These are phyloP conservation scores for Saturnispora dispora DNA, from an alignment of 805 yeast species.

Conservation along the genomic window DNA sequence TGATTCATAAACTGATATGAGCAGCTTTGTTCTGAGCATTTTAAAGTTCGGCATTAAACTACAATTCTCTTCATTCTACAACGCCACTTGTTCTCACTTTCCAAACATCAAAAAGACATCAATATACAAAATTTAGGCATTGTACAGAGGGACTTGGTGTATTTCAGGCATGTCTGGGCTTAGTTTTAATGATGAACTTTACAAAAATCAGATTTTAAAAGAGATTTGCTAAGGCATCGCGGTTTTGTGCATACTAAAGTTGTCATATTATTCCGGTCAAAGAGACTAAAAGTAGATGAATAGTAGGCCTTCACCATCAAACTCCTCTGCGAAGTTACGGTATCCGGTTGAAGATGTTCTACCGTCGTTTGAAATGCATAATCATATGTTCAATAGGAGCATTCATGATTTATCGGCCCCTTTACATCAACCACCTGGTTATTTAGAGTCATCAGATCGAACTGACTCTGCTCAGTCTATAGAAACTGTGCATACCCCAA, in stretches of 20 bases:
- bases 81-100: too few relatives aligned
- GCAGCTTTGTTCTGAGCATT: too few relatives aligned
- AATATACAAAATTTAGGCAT: too few relatives aligned
- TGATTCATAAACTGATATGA: too few relatives aligned
- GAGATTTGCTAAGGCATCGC: background rate
- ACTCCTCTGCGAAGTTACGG: background rate
- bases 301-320: background rate
- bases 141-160: too few relatives aligned
- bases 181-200: background rate
- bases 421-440: constrained; percentile 18
- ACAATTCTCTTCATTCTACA: too few relatives aligned
- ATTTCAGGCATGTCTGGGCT: background rate
- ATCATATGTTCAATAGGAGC: constrained; percentile 26
- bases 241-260: background rate
- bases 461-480: background rate
- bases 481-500: background rate
- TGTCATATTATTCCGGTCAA: background rate
- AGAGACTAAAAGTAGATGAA: background rate
- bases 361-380: constrained; percentile 66
- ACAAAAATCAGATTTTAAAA: too few relatives aligned
- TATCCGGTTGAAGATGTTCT: constrained; percentile 36
- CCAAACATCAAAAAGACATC: too few relatives aligned
- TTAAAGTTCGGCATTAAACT: too few relatives aligned
- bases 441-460: constrained; percentile 11
- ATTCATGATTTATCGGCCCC: constrained; percentile 12